Evolutionary conservation across 116 monocot species (phyloP).

Genomic region (Posidonia oceanica): DNA sequence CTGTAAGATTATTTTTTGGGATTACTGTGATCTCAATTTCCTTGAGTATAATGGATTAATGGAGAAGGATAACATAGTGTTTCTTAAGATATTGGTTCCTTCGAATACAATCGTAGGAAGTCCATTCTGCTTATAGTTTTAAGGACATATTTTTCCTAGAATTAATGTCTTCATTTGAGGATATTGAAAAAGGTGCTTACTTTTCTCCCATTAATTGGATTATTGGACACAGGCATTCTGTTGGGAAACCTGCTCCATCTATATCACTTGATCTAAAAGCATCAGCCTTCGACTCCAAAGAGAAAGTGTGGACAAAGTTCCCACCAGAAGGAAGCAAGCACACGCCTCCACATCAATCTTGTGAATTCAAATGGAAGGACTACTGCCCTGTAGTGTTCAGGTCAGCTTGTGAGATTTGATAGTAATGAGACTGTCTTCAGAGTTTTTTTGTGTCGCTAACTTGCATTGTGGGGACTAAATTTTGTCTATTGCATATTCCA

Average conservation of each 20-base stretch:
- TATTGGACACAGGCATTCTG: slow-evolving; percentile 58
- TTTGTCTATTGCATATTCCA: slow-evolving; percentile 9
- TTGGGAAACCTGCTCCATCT: slow-evolving; percentile 53
- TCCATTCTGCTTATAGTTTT: too few relatives aligned
- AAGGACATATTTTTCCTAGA: too few relatives aligned
- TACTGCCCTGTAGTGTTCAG: slow-evolving; percentile 96
- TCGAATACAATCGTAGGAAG: too few relatives aligned
- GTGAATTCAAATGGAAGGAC: slow-evolving; percentile 97
- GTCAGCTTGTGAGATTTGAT: slow-evolving; percentile 15
- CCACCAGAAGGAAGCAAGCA: slow-evolving; percentile 88
- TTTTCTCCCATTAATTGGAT: background rate
- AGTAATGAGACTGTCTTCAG: background rate
- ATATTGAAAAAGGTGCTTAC: too few relatives aligned
- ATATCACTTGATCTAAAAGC: slow-evolving; percentile 63
- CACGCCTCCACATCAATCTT: slow-evolving; percentile 95
- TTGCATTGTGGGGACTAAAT: background rate
- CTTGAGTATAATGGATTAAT: too few relatives aligned
- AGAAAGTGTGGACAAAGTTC: slow-evolving; percentile 95
- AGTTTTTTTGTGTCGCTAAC: background rate
- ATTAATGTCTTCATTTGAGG: too few relatives aligned
- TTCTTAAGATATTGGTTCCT: too few relatives aligned
- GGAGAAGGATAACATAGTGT: too few relatives aligned
- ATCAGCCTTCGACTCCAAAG: slow-evolving; percentile 84
- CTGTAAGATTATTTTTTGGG: too few relatives aligned
- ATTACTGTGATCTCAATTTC: too few relatives aligned